A percentile compares a stretch with the other conserved stretches of the same genome.
phyloP scores from a whole-genome alignment of 805 yeast species.

The Wickerhamiella sorbophila region DNA sequence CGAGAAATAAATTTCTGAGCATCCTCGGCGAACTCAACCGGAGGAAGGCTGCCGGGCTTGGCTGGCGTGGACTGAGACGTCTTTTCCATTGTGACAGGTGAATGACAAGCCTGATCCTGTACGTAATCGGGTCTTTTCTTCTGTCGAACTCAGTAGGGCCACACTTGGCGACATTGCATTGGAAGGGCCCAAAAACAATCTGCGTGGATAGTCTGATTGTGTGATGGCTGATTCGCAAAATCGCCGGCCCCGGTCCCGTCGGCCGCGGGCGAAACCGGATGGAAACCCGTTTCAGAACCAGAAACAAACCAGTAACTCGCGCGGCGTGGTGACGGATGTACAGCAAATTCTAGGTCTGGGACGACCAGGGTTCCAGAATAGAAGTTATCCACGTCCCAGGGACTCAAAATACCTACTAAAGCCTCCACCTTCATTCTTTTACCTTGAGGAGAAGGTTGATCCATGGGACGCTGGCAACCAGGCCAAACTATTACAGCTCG shows the following conservation, averaged over 20 bases:
- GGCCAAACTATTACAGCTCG: slow-evolving; percentile 36
- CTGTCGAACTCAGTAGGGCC: too few species aligned
- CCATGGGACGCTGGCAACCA: slow-evolving; percentile 72
- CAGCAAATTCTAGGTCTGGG: not conserved
- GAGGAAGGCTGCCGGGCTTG: not conserved
- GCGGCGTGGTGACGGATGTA: not conserved
- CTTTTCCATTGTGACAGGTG: not conserved
- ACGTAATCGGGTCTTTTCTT: not conserved
- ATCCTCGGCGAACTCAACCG: slow-evolving; percentile 70
- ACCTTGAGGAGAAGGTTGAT: slow-evolving; percentile 6
- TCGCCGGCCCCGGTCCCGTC: too few species aligned
- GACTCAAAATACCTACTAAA: not conserved
- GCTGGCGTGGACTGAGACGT: not conserved
- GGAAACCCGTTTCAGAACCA: not conserved
- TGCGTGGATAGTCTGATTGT: not conserved
- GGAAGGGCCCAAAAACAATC: not conserved
- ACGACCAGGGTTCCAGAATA: not conserved
- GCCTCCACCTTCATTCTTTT: not conserved
- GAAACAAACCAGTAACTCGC: not conserved
- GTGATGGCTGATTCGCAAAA: not conserved
- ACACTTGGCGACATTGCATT: too few species aligned
- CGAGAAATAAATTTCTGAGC: slow-evolving; percentile 78
- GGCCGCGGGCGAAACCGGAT: not conserved
- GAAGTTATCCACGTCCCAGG: not conserved
- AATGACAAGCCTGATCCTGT: not conserved